phyloP scores from a whole-genome alignment of 1,284 basidiomycete species.

The Trametes sp. region DNA sequence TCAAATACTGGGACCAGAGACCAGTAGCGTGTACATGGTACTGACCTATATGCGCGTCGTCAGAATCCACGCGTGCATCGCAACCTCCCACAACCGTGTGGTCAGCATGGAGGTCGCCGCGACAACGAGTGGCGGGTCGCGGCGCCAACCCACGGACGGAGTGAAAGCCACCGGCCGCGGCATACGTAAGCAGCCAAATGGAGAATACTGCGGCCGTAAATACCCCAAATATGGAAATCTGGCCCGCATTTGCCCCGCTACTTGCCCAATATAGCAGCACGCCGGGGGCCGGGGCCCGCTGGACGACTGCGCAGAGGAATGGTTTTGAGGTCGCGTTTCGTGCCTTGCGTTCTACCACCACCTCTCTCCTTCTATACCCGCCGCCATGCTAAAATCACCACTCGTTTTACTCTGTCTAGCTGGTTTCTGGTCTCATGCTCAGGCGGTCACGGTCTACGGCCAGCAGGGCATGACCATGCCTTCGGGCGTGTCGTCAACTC shows the following conservation, averaged over 20 bases:
- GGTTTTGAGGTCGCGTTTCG: not conserved
- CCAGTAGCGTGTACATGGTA: no score
- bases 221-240: not conserved
- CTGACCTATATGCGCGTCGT: no score
- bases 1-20: no score
- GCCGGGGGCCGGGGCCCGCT: not conserved
- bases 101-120: not conserved
- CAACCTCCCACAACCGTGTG: not conserved
- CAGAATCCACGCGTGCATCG: not conserved
- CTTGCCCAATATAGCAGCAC: not conserved
- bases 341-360: not conserved
- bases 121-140: not conserved
- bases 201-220: not conserved
- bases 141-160: not conserved
- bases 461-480: slow-evolving; percentile 30
- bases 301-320: slow-evolving; percentile 6
- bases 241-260: no score
- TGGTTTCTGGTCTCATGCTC: slow-evolving; percentile 13
- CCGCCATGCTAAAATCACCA: slow-evolving; percentile 25
- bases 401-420: slow-evolving; percentile 30
- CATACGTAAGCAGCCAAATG: slow-evolving; percentile 8
- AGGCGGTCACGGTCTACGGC: slow-evolving; percentile 34
- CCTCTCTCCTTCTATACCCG: slow-evolving; percentile 19
- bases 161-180: not conserved
- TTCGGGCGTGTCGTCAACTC: slow-evolving; percentile 16